Evolutionary conservation across 345 rosid species (phyloP), one percentile per base, ranked within the genome.

Genomic region (Gossypium stocksii): DNA sequence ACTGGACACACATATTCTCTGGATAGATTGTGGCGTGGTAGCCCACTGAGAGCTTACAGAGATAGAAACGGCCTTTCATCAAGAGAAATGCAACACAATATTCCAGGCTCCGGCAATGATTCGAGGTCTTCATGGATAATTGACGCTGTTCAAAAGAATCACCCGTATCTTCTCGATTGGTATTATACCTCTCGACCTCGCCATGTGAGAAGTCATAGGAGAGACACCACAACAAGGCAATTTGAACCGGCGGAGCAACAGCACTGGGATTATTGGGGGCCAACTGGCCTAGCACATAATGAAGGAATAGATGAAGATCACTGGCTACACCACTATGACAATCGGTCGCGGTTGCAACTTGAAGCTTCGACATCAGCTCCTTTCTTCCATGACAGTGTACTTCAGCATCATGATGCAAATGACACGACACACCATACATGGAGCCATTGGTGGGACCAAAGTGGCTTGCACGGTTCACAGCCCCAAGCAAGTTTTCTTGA

Each of bases 161-260:
- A 91, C 63, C 94, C 91, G 1, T 90, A 90, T 80, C 88, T 93
- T 65, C 97, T 96, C 19, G 97, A 93, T 83, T 90, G 94, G 93
- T 96, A 88, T 78, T 96, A 91, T 69, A 84, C 86, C 23, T 81
- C 88, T 56, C 88, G 72, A 43, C 76, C 84, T 72, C 86, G 82
- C 74, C n/a, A 82, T 76, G 68, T 76, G 66, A 54, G 74, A 25
- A 57, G 77, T 29, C 61, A 60, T 66, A 70, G 75, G 3, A 1
- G 82, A 81, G 84, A 75, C 48, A 38, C 54, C 43, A 71, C 81
- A 43, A 49, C 34, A 15, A 60, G 71, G 25, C 64, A 83, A 1
- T 60, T 60, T 63, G 82, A 73, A 52, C 72, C 2, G 41, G 59
- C 80, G 20, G 79, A 81, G 70, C 93, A 72, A 54, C 87, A 76